Conservation (phyloP, 768 basidiomycete genomes). For the Podaxis carcinomalis region DNA sequence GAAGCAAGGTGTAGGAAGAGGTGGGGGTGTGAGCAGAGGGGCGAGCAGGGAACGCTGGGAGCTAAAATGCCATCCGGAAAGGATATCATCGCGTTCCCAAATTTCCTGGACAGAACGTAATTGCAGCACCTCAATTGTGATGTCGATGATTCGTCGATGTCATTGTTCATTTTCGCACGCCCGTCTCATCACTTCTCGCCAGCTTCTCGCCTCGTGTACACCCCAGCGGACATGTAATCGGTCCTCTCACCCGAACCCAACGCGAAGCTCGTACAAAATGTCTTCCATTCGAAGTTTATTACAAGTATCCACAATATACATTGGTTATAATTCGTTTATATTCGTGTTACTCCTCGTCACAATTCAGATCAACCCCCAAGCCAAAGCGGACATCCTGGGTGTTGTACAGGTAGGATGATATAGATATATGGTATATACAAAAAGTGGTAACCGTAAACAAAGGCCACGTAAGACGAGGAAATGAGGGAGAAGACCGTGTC, state of each 20-base stretch:
- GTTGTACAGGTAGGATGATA: neutral
- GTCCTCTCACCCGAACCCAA: too few relatives aligned
- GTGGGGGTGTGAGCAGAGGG: constrained; percentile 3
- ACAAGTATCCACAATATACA: neutral
- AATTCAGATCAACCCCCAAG: neutral
- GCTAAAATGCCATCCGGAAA: neutral
- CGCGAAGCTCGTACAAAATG: neutral
- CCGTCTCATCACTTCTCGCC: neutral
- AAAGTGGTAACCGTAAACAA: neutral
- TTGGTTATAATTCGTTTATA: neutral
- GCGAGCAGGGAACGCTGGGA: neutral
- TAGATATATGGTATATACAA: constrained; percentile 4
- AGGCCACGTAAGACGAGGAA: neutral
- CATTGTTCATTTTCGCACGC: neutral
- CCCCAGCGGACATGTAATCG: neutral
- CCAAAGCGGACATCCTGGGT: neutral
- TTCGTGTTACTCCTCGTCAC: neutral
- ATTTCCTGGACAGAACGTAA: neutral
- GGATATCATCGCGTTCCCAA: neutral
- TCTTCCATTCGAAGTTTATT: neutral
- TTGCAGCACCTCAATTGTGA: neutral
- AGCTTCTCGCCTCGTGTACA: too few relatives aligned
- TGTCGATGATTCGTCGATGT: neutral
- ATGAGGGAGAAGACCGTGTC: neutral
- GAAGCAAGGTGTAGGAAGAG: constrained; percentile 1